Base-by-base conservation (phyloP, 768 basidiomycete species). In the Cubamyces lactineus region DNA sequence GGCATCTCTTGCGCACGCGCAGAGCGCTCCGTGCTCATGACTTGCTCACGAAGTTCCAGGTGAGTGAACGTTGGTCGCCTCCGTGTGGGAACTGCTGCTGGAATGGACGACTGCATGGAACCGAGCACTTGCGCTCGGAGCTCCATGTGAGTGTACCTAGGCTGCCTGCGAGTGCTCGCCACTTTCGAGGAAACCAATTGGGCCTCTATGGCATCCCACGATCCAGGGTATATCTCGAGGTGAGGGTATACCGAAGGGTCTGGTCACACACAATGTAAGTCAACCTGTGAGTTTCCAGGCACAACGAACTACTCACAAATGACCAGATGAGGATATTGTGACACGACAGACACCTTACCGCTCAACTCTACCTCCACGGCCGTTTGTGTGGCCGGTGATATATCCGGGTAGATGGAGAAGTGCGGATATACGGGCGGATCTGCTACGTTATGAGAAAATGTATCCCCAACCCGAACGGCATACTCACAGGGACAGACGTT, bases 211-310 rank as follows among this genome's bases (percentile, higher is more conserved):
- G 13, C 9, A 11, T 26, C 57, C 62, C 62, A 63, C 5, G 62
- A 58, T 5, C 39, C 62, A 13, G 72, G 73, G 50, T 74, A 74
- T 15, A 73, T 38, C 15, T 70, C 69, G 24, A 75, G 60, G 59
- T 67, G 50, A 7, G 72, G 72, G 52, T 73, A 73, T 6, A 63
- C 68, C 19, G 69, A 40, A 0, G 69, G 68, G 57, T 73, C 69
- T 73, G 34, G 9, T 24, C 19, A 38, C 2, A 13, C 3, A 34
- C 5, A 30, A 40, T 0, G 11, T 26, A 34, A 13, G 23, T 39
- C 11, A 21, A n/a, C 21, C 43, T n/a, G 21, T 19, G 42, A 9
- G 2, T 23, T 5, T 46, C 19, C 5, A 17, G 8, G 12, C 23
- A 23, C 13, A 49, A n/a, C 11, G n/a, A 17, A 19, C 1, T 7